phyloP scores from a whole-genome alignment of 1,139 yeast species.

The Taphrina sp. region DNA sequence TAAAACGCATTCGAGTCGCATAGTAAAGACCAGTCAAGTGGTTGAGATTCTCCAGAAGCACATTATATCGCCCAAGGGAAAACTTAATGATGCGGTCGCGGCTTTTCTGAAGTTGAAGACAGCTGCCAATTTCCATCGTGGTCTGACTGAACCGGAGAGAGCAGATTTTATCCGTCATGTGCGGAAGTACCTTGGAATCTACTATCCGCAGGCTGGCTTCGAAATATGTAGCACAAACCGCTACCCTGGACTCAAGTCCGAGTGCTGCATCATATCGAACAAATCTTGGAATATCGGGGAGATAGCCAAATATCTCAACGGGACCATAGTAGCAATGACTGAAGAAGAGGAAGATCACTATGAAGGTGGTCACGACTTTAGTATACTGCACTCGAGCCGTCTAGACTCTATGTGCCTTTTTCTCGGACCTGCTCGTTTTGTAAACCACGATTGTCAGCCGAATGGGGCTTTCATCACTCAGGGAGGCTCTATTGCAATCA shows the following conservation, averaged over 20 bases:
- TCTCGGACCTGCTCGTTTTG: constrained; percentile 53
- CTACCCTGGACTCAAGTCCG: constrained; percentile 43
- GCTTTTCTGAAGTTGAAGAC: constrained; percentile 42
- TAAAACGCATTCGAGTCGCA: constrained; percentile 15
- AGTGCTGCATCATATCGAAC: constrained; percentile 50
- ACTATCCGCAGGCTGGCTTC: constrained; percentile 47
- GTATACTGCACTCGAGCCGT: constrained; percentile 47
- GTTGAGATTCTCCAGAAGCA: constrained; percentile 17
- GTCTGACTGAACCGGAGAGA: constrained; percentile 40
- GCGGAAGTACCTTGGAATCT: constrained; percentile 46
- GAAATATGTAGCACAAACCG: constrained; percentile 50
- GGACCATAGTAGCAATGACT: constrained; percentile 46
- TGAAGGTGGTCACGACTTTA: constrained; percentile 48
- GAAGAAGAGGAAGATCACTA: constrained; percentile 38
- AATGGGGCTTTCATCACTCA: constrained; percentile 47
- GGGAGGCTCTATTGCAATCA: constrained; percentile 43
- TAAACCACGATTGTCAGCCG: constrained; percentile 52
- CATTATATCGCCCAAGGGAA: constrained; percentile 24
- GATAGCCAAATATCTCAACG: constrained; percentile 46
- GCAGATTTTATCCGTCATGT: constrained; percentile 47
- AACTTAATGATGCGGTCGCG: constrained; percentile 39
- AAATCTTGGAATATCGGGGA: constrained; percentile 43
- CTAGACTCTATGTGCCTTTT: constrained; percentile 46
- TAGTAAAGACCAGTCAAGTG: constrained; percentile 22
- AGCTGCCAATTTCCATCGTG: constrained; percentile 42